phyloP scores from a whole-genome alignment of 768 basidiomycete species.

The Lactifluus hygrophoroides region DNA sequence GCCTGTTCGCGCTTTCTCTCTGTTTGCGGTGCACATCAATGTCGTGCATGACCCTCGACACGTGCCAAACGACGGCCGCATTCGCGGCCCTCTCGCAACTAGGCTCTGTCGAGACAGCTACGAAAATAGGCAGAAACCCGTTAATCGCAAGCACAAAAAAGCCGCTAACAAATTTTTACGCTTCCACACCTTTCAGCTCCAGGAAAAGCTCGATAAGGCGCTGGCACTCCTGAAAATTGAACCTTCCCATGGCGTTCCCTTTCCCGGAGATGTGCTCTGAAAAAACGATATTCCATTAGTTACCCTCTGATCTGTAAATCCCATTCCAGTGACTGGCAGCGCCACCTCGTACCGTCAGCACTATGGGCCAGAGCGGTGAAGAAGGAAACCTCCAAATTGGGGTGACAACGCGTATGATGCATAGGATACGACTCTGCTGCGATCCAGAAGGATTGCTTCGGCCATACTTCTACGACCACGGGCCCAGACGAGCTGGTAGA shows the following conservation, averaged over 20 bases:
- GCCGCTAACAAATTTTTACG: background rate
- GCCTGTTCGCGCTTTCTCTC: background rate
- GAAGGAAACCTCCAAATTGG: constrained; percentile 1
- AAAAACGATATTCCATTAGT: background rate
- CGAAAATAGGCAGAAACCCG: background rate
- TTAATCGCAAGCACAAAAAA: background rate
- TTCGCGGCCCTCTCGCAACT: constrained; percentile 2
- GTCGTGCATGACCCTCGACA: constrained; percentile 5
- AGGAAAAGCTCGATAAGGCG: constrained; percentile 5
- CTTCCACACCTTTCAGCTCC: constrained; percentile 6
- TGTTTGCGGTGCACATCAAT: background rate
- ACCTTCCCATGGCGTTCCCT: background rate
- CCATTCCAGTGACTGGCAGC: background rate
- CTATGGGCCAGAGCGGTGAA: constrained; percentile 3
- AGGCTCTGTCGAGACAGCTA: background rate
- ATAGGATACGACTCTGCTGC: background rate
- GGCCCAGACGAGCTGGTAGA: background rate
- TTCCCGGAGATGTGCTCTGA: constrained; percentile 5
- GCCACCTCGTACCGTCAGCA: constrained; percentile 2
- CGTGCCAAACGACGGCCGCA: constrained; percentile 2
- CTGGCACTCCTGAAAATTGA: constrained; percentile 5
- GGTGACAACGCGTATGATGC: constrained; percentile 5
- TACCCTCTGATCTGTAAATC: background rate
- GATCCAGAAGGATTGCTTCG: constrained; percentile 2
- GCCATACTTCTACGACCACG: background rate